Evolutionary conservation across 2,329 filamentous ascomycete genomes (phyloP).

Genomic region (Paraphaeosphaeria minitans): DNA sequence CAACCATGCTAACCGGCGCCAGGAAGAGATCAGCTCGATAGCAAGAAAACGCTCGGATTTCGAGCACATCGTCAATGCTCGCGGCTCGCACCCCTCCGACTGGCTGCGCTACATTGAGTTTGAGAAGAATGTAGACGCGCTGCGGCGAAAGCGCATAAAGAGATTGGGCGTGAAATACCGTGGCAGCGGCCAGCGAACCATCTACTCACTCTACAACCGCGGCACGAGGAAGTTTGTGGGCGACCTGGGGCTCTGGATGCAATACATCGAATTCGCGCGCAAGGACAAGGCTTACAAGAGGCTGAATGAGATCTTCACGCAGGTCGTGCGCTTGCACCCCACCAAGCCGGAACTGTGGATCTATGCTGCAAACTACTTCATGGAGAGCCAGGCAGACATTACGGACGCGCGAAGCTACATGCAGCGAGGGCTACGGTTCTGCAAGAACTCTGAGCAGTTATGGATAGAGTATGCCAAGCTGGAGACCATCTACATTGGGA

Average conservation of each 20-base stretch:
- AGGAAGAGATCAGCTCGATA: conserved; percentile 90
- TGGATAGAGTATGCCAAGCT: conserved; percentile 91
- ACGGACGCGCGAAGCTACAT: conserved; percentile 81
- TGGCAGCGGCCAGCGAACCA: conserved; percentile 75
- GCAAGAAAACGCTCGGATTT: conserved; percentile 90
- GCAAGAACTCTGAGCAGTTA: conserved; percentile 71
- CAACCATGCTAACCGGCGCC: conserved; percentile 17
- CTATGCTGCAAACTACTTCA: conserved; percentile 75
- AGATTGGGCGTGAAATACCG: conserved; percentile 77
- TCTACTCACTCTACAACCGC: conserved; percentile 88
- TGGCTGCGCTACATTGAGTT: conserved; percentile 83
- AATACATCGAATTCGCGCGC: conserved; percentile 83
- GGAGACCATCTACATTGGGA: conserved; percentile 90
- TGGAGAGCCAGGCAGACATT: conserved; percentile 85
- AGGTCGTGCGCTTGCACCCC: conserved; percentile 83
- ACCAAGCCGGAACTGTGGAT: conserved; percentile 84
- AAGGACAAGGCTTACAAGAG: conserved; percentile 67
- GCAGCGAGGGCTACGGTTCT: conserved; percentile 90
- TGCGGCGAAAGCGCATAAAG: conserved; percentile 82
- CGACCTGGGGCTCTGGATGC: conserved; percentile 81
- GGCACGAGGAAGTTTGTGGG: conserved; percentile 84
- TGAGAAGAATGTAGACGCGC: conserved; percentile 69
- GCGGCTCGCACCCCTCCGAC: conserved; percentile 72
- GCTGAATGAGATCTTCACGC: conserved; percentile 63
- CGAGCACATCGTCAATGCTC: conserved; percentile 86